phyloP scores from a whole-genome alignment of 2,329 filamentous ascomycete genomes.

The Fusarium irregulare region DNA sequence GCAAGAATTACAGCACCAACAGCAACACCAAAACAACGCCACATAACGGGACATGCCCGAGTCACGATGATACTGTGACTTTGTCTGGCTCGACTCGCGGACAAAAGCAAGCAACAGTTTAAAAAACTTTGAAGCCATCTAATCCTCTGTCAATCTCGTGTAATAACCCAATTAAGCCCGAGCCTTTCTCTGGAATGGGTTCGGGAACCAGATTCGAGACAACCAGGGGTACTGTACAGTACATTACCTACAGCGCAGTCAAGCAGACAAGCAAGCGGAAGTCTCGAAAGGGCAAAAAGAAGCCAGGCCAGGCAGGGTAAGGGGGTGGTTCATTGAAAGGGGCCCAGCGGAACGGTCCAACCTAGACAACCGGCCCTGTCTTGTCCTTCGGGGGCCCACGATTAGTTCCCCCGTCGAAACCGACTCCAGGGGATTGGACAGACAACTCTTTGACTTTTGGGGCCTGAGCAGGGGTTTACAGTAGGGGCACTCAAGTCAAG shows the following conservation, averaged over 20 bases:
- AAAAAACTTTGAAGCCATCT: conserved; percentile 5
- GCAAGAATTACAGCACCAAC: neutral
- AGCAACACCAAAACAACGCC: conserved; percentile 6
- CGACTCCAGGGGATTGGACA: conserved; percentile 37
- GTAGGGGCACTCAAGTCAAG: neutral
- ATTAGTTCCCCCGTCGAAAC: conserved; percentile 40
- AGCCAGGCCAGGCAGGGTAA: conserved; percentile 5
- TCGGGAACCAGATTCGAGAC: conserved; percentile 41
- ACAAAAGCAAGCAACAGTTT: neutral
- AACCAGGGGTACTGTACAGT: conserved; percentile 6
- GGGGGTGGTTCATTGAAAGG: conserved; percentile 30
- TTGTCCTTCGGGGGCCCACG: conserved; percentile 29
- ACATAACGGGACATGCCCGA: conserved; percentile 21
- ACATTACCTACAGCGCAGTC: neutral
- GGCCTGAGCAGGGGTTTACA: conserved; percentile 20
- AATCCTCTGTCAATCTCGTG: conserved; percentile 31
- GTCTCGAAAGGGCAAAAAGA: conserved; percentile 1
- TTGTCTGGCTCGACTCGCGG: conserved; percentile 22
- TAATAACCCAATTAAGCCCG: neutral
- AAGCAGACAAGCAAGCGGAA: conserved; percentile 14
- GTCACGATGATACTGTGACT: conserved; percentile 19
- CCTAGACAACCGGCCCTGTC: conserved; percentile 42
- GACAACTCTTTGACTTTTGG: conserved; percentile 28
- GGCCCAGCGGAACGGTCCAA: conserved; percentile 46
- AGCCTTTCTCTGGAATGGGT: conserved; percentile 35